These are phyloP conservation scores for Trametes coccinea DNA, from an alignment of 768 basidiomycete species.

Conservation along the genomic window DNA sequence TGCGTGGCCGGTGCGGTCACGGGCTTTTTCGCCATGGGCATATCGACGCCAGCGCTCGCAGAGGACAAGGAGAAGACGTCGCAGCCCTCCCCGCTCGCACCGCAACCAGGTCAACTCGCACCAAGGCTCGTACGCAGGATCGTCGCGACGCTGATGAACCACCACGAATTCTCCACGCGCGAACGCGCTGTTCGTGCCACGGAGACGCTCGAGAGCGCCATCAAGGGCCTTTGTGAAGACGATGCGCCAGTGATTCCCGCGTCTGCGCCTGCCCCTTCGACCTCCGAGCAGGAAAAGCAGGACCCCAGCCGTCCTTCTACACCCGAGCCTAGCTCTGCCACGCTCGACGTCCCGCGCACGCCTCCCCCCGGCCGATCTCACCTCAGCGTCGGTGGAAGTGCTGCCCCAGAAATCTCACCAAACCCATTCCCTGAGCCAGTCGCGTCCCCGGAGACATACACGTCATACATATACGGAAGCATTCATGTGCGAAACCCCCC, in stretches of 20 bases:
- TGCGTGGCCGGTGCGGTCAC: constrained; percentile 89
- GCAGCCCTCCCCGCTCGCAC: constrained; percentile 46
- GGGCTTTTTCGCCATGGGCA: constrained; percentile 82
- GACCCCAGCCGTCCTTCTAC: constrained; percentile 19
- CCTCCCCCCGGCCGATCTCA: constrained; percentile 39
- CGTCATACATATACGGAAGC: constrained; percentile 60
- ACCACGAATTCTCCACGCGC: constrained; percentile 73
- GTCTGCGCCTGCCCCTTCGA: constrained; percentile 6
- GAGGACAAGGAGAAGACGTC: constrained; percentile 13
- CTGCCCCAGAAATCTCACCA: constrained; percentile 53
- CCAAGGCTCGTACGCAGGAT: constrained; percentile 70
- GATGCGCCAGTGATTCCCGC: constrained; percentile 32
- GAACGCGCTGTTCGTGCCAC: constrained; percentile 70
- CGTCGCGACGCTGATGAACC: constrained; percentile 63
- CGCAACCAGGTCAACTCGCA: constrained; percentile 63
- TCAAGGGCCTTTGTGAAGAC: constrained; percentile 73
- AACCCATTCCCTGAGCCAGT: constrained; percentile 70
- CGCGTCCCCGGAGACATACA: constrained; percentile 60
- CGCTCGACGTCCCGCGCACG: constrained; percentile 51
- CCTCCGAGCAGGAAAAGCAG: background rate
- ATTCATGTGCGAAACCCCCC: constrained; percentile 51
- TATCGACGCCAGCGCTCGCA: constrained; percentile 23
- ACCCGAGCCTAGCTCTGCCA: constrained; percentile 23
- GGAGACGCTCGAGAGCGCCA: constrained; percentile 65
- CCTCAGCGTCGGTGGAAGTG: constrained; percentile 24